Evolutionary conservation across 2,329 filamentous ascomycete genomes (phyloP), one percentile per base, ranked within the genome.

Genomic region (Thielaviopsis punctulata): DNA sequence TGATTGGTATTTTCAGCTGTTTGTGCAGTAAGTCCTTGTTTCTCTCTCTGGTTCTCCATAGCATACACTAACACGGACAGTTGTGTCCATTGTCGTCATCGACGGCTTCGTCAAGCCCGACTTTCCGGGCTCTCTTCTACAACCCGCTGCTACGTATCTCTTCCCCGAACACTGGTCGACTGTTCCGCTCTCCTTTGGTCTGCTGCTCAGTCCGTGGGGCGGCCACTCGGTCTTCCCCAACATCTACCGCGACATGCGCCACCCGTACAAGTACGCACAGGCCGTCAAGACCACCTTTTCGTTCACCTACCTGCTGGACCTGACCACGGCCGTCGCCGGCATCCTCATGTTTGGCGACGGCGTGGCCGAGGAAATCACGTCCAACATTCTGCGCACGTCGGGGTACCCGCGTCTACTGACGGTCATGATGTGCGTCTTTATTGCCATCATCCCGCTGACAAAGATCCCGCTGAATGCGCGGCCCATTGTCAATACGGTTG

Each of bases 311-410:
- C 62, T 86, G 19, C 75, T 96, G 12, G 90, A 96, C 64, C 73
- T 82, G 23, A 76, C 80, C 45, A 88, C 94, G 62, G 89, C 87
- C 23, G 76, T 92, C 45, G 77, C 85, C 10, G 90, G 92, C 39
- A 76, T 92, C 54, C 73, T 95, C 57, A 96, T 98, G 90, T 98
- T 95, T 64, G 90, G 90, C 56, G 85, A 94, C 59, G 75, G 70
- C n/a, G 86, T 95, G 51, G 76, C 75, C 53, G 89, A 95, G 57
- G 87, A 93, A 64, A 82, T 96, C 63, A 95, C 92, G 0, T 83
- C 84, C 61, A 96, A 95, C 66, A 82, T 98, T 55, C 77, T 96
- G 58, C 71, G 75, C 50, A 83, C 79, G 1, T 66, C 73, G 5
- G 82, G 82, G 51, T 95, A 94, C 62, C 86, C 90, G 1, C 69